Base-by-base conservation (phyloP, 2,329 filamentous ascomycete species). In the Ceratocystis variospora region DNA sequence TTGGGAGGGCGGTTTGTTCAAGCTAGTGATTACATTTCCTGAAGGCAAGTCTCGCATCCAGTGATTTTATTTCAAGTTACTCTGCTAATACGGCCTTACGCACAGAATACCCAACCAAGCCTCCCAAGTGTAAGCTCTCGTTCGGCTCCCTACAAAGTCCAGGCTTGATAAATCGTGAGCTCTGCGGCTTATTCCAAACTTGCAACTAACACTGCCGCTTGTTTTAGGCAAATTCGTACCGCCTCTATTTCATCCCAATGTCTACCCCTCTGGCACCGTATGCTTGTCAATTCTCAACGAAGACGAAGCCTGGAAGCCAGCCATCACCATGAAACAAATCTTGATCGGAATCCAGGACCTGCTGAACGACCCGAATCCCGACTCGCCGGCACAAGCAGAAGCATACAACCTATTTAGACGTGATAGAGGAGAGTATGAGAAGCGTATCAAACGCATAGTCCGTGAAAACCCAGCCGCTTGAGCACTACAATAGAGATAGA, bases 261-360 rank as follows among this genome's bases (percentile, higher is more conserved):
- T 99, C 71, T 99, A 99, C 75, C 94, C 94, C 0, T 97, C 93
- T 0, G 95, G 94, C 71, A 99, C 94, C 61, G 94, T 99, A 69
- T 99, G 94, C 74, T 83, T 99, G 25, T 96, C 90, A 33, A 99
- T 99, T 71, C 79, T 99, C 70, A 99, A 97, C 77, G 95, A 99
- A 76, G 94, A 99, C 72, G 94, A 99, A 75, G 92, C 89, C 5
- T 99, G 95, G 94, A 95, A 96, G 76, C 95, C 94, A 0, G 93
- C 94, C 5, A 99, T 99, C 73, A 99, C 94, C 0, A 90, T 99
- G 75, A 97, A 96, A 78, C 91, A 97, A 77, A 97, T 99, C 70
- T 83, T 97, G 5, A 82, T 97, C 0, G 94, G 94, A 62, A 96
- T 99, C 67, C 94, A 99, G 76, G 93, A 96, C 72, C 83, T 99